Evolutionary conservation across 352 stramenopile species (phyloP).

Genomic region (Hyaloperonospora arabidopsidis): DNA sequence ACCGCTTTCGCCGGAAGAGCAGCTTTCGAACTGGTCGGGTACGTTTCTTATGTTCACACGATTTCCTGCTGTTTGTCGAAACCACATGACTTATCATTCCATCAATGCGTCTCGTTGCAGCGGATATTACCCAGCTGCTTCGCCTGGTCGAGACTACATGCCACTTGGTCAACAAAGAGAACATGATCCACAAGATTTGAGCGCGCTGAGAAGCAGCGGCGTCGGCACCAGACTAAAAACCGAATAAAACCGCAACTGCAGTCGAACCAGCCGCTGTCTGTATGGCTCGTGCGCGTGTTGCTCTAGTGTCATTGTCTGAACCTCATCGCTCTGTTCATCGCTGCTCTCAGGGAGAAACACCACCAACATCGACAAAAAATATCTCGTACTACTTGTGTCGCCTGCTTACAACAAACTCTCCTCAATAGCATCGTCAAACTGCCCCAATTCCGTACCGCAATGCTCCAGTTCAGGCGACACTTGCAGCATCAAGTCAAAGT

Average conservation of each 20-base stretch:
- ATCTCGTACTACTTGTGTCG: constrained; percentile 3
- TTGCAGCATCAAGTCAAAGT: constrained; percentile 64
- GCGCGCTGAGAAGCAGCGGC: constrained; percentile 6
- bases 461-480: constrained; percentile 44
- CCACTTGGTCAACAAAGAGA: constrained; percentile 99
- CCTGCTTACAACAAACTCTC: constrained; percentile 37
- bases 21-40: constrained; percentile 93
- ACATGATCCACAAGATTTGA: constrained; percentile 93
- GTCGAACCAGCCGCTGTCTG: too few species aligned
- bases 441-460: constrained; percentile 32
- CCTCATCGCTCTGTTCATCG: background rate
- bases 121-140: constrained; percentile 94
- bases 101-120: constrained; percentile 19
- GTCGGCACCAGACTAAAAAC: constrained; percentile 4
- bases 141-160: constrained; percentile 95
- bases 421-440: constrained; percentile 81
- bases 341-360: too few species aligned
- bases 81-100: constrained; percentile 5
- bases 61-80: background rate
- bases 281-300: background rate
- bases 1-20: constrained; percentile 86
- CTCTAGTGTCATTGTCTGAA: background rate
- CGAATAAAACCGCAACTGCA: too few species aligned
- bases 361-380: too few species aligned
- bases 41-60: constrained; percentile 13